Percentiles rank a stretch among this genome's conserved stretches.
Conservation (phyloP, 2,329 filamentous ascomycete genomes). For the Pseudogymnoascus sp. region DNA sequence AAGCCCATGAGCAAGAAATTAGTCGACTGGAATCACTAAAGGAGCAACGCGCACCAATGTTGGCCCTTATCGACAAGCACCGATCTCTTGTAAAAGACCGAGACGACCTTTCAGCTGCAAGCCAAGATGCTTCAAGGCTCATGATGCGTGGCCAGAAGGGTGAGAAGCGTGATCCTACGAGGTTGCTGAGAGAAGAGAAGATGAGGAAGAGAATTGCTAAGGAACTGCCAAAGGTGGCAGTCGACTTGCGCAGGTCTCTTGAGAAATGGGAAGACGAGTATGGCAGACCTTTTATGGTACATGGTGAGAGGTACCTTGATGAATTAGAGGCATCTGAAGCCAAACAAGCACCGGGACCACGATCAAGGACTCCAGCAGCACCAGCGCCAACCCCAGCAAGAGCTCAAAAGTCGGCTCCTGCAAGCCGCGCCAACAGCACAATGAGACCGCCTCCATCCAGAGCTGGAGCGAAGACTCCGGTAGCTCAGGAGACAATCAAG, state of each 20-base stretch:
- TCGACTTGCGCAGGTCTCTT: conserved; percentile 73
- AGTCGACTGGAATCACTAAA: conserved; percentile 69
- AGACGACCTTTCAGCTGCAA: conserved; percentile 80
- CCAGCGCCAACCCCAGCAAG: conserved; percentile 41
- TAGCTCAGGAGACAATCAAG: conserved; percentile 31
- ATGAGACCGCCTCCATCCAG: conserved; percentile 21
- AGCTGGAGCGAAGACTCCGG: conserved; percentile 46
- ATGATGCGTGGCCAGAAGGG: conserved; percentile 89
- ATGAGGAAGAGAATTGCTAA: conserved; percentile 97
- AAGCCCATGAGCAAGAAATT: conserved; percentile 92
- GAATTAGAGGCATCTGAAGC: conserved; percentile 61
- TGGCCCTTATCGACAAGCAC: conserved; percentile 78
- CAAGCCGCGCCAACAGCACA: conserved; percentile 25
- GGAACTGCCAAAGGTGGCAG: conserved; percentile 84
- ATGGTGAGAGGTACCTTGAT: conserved; percentile 86
- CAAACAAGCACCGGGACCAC: conserved; percentile 52
- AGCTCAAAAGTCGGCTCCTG: conserved; percentile 21
- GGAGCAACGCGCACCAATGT: conserved; percentile 78
- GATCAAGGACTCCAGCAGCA: conserved; percentile 69
- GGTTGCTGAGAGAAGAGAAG: conserved; percentile 91
- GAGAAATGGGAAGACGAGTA: conserved; percentile 91
- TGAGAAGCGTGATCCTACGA: conserved; percentile 88
- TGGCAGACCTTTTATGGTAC: conserved; percentile 84
- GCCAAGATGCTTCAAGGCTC: conserved; percentile 87
- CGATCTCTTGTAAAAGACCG: conserved; percentile 76